Percentiles rank a stretch among this genome's conserved stretches.
Evolutionary conservation across 2,329 filamentous ascomycete species (phyloP).

Genomic region (Fusarium sp.): DNA sequence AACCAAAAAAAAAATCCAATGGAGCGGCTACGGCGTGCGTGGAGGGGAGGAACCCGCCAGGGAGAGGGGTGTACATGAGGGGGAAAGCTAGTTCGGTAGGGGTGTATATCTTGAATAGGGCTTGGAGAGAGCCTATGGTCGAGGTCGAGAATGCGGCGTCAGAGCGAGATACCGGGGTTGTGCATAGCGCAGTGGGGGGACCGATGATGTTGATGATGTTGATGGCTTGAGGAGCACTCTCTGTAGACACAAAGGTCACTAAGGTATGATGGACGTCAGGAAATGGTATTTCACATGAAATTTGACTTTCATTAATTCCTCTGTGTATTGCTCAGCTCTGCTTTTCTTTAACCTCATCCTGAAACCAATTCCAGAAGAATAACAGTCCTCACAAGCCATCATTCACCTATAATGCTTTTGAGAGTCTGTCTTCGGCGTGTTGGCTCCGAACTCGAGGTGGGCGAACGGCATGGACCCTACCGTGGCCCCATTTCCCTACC

Average conservation of each 20-base stretch:
- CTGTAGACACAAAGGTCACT: background rate
- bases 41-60: constrained; percentile 12
- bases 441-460: constrained; percentile 35
- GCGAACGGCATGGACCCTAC: constrained; percentile 37
- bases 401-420: background rate
- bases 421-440: constrained; percentile 31
- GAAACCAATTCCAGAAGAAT: background rate
- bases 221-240: constrained; percentile 15
- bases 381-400: background rate
- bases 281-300: constrained; percentile 34
- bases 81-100: constrained; percentile 19
- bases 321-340: background rate
- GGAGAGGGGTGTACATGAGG: constrained; percentile 33
- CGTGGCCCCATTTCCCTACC: constrained; percentile 39
- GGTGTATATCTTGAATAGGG: constrained; percentile 30
- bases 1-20: constrained; percentile 36
- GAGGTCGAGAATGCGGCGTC: constrained; percentile 11
- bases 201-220: constrained; percentile 31
- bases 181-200: constrained; percentile 29
- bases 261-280: constrained; percentile 7
- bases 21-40: constrained; percentile 40
- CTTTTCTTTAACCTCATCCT: background rate
- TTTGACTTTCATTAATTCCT: background rate
- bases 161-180: constrained; percentile 24
- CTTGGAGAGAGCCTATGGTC: constrained; percentile 9